These are phyloP conservation scores for Moesziomyces sp. DNA, from an alignment of 1,284 basidiomycete genomes.

Conservation along the genomic window DNA sequence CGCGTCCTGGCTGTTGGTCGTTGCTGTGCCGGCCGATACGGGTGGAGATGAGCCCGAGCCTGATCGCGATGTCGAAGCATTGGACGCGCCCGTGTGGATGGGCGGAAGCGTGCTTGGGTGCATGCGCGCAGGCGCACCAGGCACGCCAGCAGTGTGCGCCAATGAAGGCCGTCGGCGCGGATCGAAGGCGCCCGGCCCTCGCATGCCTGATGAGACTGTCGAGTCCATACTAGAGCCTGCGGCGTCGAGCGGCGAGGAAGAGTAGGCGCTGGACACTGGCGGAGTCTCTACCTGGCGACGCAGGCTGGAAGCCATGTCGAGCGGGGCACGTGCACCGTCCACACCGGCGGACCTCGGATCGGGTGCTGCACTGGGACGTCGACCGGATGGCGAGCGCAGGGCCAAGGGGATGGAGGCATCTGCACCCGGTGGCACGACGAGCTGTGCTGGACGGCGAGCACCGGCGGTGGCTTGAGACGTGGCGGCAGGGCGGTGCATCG, in stretches of 20 bases:
- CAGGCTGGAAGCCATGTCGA: slow-evolving; percentile 51
- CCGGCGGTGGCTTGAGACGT: neutral
- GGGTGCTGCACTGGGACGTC: slow-evolving; percentile 55
- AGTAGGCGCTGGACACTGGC: slow-evolving; percentile 9
- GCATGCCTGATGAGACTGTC: neutral
- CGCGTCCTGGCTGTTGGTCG: slow-evolving; percentile 23
- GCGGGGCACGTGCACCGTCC: slow-evolving; percentile 13
- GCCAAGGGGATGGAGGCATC: slow-evolving; percentile 40
- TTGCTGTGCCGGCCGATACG: slow-evolving; percentile 8
- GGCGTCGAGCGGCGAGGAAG: slow-evolving; percentile 28
- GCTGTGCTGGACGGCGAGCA: slow-evolving; percentile 33
- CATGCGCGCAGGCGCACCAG: slow-evolving; percentile 12
- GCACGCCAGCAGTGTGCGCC: neutral
- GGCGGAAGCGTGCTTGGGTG: slow-evolving; percentile 25
- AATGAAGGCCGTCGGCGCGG: slow-evolving; percentile 36
- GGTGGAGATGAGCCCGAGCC: slow-evolving; percentile 33
- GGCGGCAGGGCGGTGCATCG: slow-evolving; percentile 5
- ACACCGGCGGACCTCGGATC: slow-evolving; percentile 36
- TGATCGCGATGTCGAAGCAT: slow-evolving; percentile 10
- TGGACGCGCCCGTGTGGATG: slow-evolving; percentile 29
- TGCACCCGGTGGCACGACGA: slow-evolving; percentile 21
- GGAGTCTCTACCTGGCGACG: slow-evolving; percentile 58
- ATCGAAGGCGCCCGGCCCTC: slow-evolving; percentile 44
- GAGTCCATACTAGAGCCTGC: neutral
- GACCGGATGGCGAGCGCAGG: slow-evolving; percentile 50